Percentiles rank a stretch among this genome's conserved stretches.
Conservation (phyloP, 1,139 yeast species). For the Scheffersomyces cryptocercus region DNA sequence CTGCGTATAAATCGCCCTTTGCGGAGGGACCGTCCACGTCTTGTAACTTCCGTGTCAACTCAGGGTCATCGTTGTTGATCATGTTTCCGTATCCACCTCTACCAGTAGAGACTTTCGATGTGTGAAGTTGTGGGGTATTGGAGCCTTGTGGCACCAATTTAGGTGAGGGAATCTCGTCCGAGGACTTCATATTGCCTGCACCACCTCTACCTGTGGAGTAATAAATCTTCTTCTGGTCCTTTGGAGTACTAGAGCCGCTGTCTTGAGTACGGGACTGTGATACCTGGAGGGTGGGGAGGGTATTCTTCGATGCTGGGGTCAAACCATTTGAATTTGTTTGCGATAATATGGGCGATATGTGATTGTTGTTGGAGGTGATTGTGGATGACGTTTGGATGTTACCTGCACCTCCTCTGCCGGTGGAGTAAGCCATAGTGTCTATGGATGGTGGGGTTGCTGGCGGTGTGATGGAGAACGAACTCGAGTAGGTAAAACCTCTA, state of each 20-base stretch:
- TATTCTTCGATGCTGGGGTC: neutral
- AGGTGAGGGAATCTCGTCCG: slow-evolving; percentile 51
- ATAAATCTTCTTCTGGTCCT: slow-evolving; percentile 31
- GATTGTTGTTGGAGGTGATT: slow-evolving; percentile 20
- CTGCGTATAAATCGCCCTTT: slow-evolving; percentile 33
- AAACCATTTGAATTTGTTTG: neutral
- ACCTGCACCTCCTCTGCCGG: slow-evolving; percentile 29
- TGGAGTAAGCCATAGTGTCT: slow-evolving; percentile 16
- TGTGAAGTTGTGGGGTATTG: slow-evolving; percentile 60
- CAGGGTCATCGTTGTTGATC: slow-evolving; percentile 64
- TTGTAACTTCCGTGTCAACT: slow-evolving; percentile 63
- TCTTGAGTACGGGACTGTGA: slow-evolving; percentile 6
- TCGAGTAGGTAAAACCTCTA: too few relatives aligned
- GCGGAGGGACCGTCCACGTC: slow-evolving; percentile 53
- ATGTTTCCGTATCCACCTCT: slow-evolving; percentile 84
- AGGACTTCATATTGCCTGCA: slow-evolving; percentile 65
- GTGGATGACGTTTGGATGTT: slow-evolving; percentile 22
- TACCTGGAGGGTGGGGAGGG: slow-evolving; percentile 5
- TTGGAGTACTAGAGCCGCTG: slow-evolving; percentile 1
- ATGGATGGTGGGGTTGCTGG: too few relatives aligned
- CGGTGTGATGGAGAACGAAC: neutral
- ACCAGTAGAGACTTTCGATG: slow-evolving; percentile 68
- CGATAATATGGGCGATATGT: slow-evolving; percentile 1
- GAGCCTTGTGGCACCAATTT: slow-evolving; percentile 61
- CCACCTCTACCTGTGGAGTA: slow-evolving; percentile 82